Conservation (phyloP, 2,329 filamentous ascomycete genomes). For the Cercospora janseana region DNA sequence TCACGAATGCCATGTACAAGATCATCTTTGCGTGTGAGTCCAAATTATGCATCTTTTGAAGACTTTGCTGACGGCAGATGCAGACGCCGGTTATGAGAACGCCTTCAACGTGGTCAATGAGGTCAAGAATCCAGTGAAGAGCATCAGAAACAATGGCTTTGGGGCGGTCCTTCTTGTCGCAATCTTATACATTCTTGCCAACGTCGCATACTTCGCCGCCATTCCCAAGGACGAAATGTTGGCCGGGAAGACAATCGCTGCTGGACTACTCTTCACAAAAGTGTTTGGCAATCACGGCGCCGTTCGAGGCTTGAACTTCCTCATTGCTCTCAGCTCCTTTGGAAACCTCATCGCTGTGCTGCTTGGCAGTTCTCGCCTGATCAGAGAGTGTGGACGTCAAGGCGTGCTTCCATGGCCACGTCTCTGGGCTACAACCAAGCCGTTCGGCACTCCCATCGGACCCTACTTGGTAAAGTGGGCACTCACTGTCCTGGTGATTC, state of each 20-base stretch:
- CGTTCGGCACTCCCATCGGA: slow-evolving; percentile 62
- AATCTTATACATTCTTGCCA: slow-evolving; percentile 56
- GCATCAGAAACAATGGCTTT: slow-evolving; percentile 48
- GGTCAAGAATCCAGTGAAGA: slow-evolving; percentile 59
- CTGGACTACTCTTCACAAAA: slow-evolving; percentile 58
- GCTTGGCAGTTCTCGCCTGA: slow-evolving; percentile 55
- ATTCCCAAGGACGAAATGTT: slow-evolving; percentile 50
- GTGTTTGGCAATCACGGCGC: slow-evolving; percentile 54
- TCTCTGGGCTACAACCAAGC: slow-evolving; percentile 63
- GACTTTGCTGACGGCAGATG: not conserved
- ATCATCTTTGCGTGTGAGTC: slow-evolving; percentile 46
- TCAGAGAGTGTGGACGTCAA: slow-evolving; percentile 62
- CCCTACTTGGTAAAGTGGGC: slow-evolving; percentile 53
- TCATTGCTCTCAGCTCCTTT: slow-evolving; percentile 58
- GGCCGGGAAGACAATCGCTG: slow-evolving; percentile 54
- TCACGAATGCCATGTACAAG: slow-evolving; percentile 57
- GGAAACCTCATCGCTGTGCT: slow-evolving; percentile 59
- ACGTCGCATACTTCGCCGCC: slow-evolving; percentile 61
- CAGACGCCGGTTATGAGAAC: slow-evolving; percentile 44
- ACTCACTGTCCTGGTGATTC: slow-evolving; percentile 59
- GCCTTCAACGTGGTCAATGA: slow-evolving; percentile 63
- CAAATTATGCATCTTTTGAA: not conserved
- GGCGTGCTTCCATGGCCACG: slow-evolving; percentile 60
- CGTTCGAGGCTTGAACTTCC: slow-evolving; percentile 55
- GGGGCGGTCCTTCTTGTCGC: slow-evolving; percentile 42